Evolutionary conservation across 1,284 basidiomycete species (phyloP).

Genomic region (Naganishia liquefaciens): DNA sequence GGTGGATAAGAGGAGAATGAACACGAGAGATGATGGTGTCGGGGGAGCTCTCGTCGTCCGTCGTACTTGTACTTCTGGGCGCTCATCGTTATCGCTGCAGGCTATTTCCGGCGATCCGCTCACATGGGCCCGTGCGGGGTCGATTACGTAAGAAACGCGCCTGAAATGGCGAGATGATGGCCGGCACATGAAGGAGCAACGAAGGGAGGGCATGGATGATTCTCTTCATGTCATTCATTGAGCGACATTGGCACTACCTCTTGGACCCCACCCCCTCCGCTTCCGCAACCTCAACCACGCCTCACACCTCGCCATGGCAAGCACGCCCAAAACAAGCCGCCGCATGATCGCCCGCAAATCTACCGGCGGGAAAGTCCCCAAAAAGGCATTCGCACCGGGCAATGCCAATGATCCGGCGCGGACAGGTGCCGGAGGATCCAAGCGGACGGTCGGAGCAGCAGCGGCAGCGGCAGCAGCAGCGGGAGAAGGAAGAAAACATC

Average conservation of each 20-base stretch:
- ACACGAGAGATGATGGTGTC: not conserved
- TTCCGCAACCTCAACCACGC: not conserved
- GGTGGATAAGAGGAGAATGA: not conserved
- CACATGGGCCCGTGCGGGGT: not conserved
- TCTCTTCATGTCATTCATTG: slow-evolving; percentile 3
- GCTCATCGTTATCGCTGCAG: not conserved
- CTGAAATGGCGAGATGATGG: slow-evolving; percentile 23
- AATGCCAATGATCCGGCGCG: not conserved
- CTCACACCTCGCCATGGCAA: slow-evolving; percentile 10
- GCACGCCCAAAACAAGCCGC: slow-evolving; percentile 23
- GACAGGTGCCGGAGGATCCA: not conserved
- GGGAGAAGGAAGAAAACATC: slow-evolving; percentile 56
- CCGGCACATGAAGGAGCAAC: slow-evolving; percentile 13
- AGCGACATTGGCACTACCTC: too few species aligned
- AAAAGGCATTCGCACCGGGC: slow-evolving; percentile 21
- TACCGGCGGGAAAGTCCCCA: slow-evolving; percentile 61
- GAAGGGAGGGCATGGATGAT: slow-evolving; percentile 2
- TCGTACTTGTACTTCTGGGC: not conserved
- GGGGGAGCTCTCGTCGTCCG: too few species aligned
- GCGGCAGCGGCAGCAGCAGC: slow-evolving; percentile 6
- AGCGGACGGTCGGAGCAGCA: not conserved
- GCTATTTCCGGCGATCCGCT: not conserved
- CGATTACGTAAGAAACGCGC: slow-evolving; percentile 15
- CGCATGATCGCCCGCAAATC: slow-evolving; percentile 63
- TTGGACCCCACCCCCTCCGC: too few species aligned